Conservation (phyloP, 2,329 filamentous ascomycete species). For the Taxawa tesnikishii region DNA sequence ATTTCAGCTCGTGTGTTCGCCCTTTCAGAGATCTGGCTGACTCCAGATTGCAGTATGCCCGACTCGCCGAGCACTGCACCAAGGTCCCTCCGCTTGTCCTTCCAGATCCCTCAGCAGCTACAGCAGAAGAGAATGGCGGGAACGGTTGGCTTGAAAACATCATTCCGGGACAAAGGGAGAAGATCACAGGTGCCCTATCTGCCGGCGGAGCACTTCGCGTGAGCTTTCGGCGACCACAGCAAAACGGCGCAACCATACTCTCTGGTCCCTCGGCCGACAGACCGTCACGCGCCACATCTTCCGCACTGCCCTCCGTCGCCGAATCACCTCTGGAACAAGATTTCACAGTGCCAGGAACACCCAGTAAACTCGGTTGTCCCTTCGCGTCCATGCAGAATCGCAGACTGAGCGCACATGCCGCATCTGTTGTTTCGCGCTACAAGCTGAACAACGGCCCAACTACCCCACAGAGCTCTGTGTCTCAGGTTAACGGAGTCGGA, state of each 20-base stretch:
- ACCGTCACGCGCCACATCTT: slow-evolving; percentile 15
- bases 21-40: slow-evolving; percentile 3
- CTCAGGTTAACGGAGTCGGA: slow-evolving; percentile 6
- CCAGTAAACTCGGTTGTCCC: slow-evolving; percentile 68
- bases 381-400: slow-evolving; percentile 46
- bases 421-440: slow-evolving; percentile 27
- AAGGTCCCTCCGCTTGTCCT: slow-evolving; percentile 5
- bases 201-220: slow-evolving; percentile 19
- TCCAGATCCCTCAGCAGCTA: slow-evolving; percentile 1
- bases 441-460: slow-evolving; percentile 9
- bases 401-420: slow-evolving; percentile 23
- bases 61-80: slow-evolving; percentile 2
- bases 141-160: background rate
- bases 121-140: background rate
- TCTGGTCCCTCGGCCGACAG: slow-evolving; percentile 24
- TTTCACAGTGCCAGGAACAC: slow-evolving; percentile 76
- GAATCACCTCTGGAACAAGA: slow-evolving; percentile 60
- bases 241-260: slow-evolving; percentile 27
- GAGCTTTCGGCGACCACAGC: slow-evolving; percentile 22
- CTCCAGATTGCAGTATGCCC: slow-evolving; percentile 4
- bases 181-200: slow-evolving; percentile 16
- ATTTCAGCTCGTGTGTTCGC: background rate
- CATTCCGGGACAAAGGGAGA: slow-evolving; percentile 18
- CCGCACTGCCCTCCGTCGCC: slow-evolving; percentile 23
- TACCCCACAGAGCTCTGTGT: slow-evolving; percentile 4